phyloP scores from a whole-genome alignment of 2,329 filamentous ascomycete genomes.

The Leptographium procerum region DNA sequence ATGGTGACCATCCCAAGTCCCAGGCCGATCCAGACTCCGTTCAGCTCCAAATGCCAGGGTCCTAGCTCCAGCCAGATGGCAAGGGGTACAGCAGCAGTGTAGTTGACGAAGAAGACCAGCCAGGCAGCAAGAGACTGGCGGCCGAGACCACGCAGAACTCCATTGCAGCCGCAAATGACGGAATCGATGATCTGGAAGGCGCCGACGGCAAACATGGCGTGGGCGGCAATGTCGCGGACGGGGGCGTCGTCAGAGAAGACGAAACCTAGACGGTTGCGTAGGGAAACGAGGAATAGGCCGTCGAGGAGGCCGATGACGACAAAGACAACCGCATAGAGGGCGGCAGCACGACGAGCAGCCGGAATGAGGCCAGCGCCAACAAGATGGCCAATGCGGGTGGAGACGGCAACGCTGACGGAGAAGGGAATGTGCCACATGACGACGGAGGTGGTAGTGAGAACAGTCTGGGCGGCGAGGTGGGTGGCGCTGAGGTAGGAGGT shows the following conservation, averaged over 20 bases:
- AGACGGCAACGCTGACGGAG: slow-evolving; percentile 58
- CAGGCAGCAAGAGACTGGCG: slow-evolving; percentile 61
- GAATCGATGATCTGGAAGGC: slow-evolving; percentile 65
- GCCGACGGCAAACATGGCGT: slow-evolving; percentile 54
- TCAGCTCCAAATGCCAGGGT: slow-evolving; percentile 47
- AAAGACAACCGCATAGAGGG: slow-evolving; percentile 13
- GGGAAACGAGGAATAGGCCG: slow-evolving; percentile 43
- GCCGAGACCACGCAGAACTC: slow-evolving; percentile 58
- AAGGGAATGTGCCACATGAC: slow-evolving; percentile 65
- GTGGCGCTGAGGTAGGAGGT: slow-evolving; percentile 54
- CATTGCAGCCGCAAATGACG: slow-evolving; percentile 53
- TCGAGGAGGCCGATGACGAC: slow-evolving; percentile 41
- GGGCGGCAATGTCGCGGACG: slow-evolving; percentile 42
- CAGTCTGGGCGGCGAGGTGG: slow-evolving; percentile 58
- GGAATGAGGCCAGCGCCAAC: slow-evolving; percentile 54
- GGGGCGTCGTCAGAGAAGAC: slow-evolving; percentile 49
- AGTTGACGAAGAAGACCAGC: slow-evolving; percentile 61
- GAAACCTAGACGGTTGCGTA: slow-evolving; percentile 49
- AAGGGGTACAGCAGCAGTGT: slow-evolving; percentile 58
- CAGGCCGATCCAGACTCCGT: slow-evolving; percentile 53
- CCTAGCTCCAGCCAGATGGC: slow-evolving; percentile 55
- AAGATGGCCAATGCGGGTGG: slow-evolving; percentile 60
- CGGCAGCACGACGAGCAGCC: neutral
- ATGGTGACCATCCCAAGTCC: slow-evolving; percentile 1
- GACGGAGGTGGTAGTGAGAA: slow-evolving; percentile 52